Conservation (phyloP, 306 rosid genomes). For the Potentilla sterilis region DNA sequence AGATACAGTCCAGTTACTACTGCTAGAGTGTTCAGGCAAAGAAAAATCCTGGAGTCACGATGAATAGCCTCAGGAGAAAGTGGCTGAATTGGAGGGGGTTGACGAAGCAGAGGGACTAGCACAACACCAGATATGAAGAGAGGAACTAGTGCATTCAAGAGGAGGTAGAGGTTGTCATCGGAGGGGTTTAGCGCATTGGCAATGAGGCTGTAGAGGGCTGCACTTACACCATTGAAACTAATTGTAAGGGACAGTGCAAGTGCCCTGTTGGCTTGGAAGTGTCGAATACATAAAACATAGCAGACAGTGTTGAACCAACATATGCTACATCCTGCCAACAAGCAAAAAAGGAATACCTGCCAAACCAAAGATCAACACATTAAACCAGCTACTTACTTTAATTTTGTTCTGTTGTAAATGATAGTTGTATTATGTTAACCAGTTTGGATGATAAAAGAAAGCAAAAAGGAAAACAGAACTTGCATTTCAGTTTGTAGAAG, state of each 20-base stretch:
- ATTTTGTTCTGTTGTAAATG: not conserved
- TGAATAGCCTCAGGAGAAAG: conserved; percentile 16
- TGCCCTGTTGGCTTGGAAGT: conserved; percentile 55
- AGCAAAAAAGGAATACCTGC: conserved; percentile 71
- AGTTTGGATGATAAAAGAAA: not conserved
- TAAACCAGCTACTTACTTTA: not conserved
- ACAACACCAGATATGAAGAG: conserved; percentile 41
- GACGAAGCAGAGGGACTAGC: conserved; percentile 51
- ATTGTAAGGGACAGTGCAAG: conserved; percentile 65
- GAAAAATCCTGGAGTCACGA: conserved; percentile 40
- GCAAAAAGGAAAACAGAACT: not conserved
- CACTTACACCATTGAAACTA: conserved; percentile 75
- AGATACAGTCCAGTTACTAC: conserved; percentile 69
- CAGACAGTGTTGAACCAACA: conserved; percentile 92
- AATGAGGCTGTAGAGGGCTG: conserved; percentile 69
- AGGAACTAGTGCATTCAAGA: conserved; percentile 73
- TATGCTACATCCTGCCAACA: conserved; percentile 77
- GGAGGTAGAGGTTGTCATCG: conserved; percentile 43
- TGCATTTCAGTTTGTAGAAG: not conserved
- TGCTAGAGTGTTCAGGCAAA: conserved; percentile 60
- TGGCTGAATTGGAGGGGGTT: conserved; percentile 33
- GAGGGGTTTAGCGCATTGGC: conserved; percentile 60
- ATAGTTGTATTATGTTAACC: not conserved
- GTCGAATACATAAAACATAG: conserved; percentile 60
- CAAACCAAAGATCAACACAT: not conserved